Evolutionary conservation across 2,329 filamentous ascomycete species (phyloP).

Genomic region (Trichoderma hamatum): DNA sequence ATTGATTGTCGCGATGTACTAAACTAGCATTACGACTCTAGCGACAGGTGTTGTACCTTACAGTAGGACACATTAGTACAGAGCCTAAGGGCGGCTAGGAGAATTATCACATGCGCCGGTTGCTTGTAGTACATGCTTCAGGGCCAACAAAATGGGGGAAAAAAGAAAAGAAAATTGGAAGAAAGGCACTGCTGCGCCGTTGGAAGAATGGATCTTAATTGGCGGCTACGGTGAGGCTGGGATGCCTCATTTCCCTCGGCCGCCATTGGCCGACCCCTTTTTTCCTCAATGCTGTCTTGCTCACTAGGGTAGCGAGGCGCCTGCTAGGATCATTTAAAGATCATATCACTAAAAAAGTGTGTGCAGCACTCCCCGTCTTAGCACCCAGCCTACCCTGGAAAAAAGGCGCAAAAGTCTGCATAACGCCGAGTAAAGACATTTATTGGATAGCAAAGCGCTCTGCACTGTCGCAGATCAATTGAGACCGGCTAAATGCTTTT

Average conservation of each 20-base stretch:
- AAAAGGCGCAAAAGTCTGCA: neutral
- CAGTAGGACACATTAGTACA: neutral
- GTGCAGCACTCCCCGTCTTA: neutral
- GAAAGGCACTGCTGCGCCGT: neutral
- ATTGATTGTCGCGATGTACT: neutral
- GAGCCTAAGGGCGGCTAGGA: neutral
- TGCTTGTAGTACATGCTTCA: neutral
- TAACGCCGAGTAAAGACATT: neutral
- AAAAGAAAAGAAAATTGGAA: neutral
- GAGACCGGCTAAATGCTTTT: neutral
- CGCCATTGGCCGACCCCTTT: conserved; percentile 25
- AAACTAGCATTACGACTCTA: neutral
- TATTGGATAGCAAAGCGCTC: neutral
- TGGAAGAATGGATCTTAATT: neutral
- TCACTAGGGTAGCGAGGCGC: conserved; percentile 15
- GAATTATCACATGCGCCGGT: neutral
- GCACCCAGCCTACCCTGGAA: conserved; percentile 8
- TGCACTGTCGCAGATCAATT: neutral
- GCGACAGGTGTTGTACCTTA: neutral
- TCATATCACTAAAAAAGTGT: neutral
- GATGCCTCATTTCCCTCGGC: neutral
- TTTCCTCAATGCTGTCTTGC: neutral
- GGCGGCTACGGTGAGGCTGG: conserved; percentile 17
- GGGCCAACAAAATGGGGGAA: neutral
- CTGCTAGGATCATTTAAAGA: conserved; percentile 6